phyloP scores from a whole-genome alignment of 495 filamentous ascomycete genomes.

The Aspergillus steynii region DNA sequence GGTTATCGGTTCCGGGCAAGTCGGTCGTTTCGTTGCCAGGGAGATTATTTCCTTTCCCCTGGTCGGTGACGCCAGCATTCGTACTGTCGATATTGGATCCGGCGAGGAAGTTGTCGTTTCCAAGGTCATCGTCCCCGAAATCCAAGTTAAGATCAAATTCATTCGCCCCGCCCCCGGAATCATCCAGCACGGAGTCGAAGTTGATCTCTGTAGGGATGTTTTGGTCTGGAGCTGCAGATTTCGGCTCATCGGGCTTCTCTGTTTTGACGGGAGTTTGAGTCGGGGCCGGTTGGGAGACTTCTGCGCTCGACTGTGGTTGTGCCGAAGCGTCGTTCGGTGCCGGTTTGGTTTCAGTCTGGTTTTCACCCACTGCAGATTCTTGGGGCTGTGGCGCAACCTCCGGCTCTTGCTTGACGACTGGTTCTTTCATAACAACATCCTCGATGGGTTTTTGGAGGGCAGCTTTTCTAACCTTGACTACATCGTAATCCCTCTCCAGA shows the following conservation, averaged over 20 bases:
- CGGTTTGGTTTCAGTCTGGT: conserved; percentile 20
- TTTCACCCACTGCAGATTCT: conserved; percentile 17
- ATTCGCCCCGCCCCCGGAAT: conserved; percentile 29
- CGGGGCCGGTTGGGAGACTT: conserved; percentile 13
- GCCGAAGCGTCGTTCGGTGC: conserved; percentile 14
- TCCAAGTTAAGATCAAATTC: conserved; percentile 49
- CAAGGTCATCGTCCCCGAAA: conserved; percentile 46
- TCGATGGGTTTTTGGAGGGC: conserved; percentile 24
- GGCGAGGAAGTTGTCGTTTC: conserved; percentile 45
- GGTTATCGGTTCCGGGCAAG: conserved; percentile 32
- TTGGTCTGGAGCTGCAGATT: conserved; percentile 19
- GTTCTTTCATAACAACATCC: conserved; percentile 37
- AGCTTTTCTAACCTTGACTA: conserved; percentile 36
- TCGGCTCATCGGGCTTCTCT: conserved; percentile 25
- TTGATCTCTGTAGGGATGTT: conserved; percentile 35
- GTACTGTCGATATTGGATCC: conserved; percentile 35
- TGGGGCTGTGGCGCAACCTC: conserved; percentile 17
- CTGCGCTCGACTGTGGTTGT: conserved; percentile 16
- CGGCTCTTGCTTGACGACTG: conserved; percentile 19
- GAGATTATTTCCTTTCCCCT: conserved; percentile 20
- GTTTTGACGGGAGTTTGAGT: conserved; percentile 26
- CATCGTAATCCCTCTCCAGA: conserved; percentile 47
- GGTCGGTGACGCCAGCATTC: conserved; percentile 18
- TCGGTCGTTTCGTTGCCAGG: conserved; percentile 23
- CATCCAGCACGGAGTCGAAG: conserved; percentile 41